phyloP scores from a whole-genome alignment of 2,329 filamentous ascomycete genomes.

The Xylaria sp. region DNA sequence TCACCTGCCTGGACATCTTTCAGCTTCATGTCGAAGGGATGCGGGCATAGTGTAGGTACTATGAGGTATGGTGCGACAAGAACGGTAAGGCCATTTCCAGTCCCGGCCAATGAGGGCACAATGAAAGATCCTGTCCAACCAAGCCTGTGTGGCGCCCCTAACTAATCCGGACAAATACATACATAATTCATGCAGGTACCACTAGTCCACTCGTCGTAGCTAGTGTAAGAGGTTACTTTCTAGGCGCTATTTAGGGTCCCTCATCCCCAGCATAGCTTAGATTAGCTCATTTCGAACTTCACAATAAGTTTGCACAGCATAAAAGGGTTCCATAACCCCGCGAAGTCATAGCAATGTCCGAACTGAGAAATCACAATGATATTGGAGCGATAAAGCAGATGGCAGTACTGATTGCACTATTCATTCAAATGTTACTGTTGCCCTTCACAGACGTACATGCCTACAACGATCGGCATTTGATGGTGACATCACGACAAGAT shows the following conservation, averaged over 20 bases:
- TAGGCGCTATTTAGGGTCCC: not conserved
- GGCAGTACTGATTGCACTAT: not conserved
- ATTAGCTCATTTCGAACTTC: conserved; percentile 20
- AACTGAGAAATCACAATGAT: not conserved
- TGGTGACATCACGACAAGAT: not conserved
- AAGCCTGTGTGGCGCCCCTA: conserved; percentile 8
- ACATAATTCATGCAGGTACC: conserved; percentile 27
- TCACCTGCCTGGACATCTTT: conserved; percentile 20
- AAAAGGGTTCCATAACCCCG: not conserved
- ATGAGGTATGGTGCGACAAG: conserved; percentile 10
- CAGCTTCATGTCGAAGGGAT: conserved; percentile 7
- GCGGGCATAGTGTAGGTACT: not conserved
- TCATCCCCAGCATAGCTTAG: not conserved
- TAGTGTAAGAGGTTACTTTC: conserved; percentile 8
- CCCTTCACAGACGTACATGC: not conserved
- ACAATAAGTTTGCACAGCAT: not conserved
- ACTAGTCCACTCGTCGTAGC: not conserved
- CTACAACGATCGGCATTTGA: not conserved
- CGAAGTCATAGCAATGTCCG: not conserved
- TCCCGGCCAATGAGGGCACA: conserved; percentile 21
- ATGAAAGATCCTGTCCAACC: not conserved
- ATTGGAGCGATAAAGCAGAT: not conserved
- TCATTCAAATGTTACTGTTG: not conserved
- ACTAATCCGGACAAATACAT: conserved; percentile 30
- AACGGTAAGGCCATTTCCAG: not conserved